Conservation (phyloP, 306 rosid genomes). For the Ammopiptanthus mongolicus region DNA sequence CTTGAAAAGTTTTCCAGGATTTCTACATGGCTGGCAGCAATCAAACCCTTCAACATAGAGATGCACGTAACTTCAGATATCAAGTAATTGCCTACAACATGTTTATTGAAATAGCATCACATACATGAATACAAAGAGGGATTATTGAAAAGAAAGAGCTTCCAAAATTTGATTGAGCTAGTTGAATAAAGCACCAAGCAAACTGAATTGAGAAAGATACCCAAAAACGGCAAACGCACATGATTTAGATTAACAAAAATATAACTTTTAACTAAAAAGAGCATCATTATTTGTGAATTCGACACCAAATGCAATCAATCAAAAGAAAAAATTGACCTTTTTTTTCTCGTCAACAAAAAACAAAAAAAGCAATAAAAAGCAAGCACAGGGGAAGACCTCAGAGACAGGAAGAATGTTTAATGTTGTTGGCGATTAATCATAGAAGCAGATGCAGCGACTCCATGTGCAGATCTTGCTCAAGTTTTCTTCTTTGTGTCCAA, state of each 20-base stretch:
- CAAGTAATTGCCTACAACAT: not conserved
- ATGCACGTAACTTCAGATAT: not conserved
- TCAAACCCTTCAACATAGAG: not conserved
- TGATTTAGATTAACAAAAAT: no score
- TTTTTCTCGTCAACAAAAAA: not conserved
- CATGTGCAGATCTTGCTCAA: slow-evolving; percentile 1
- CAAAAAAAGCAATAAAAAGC: not conserved
- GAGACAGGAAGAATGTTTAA: not conserved
- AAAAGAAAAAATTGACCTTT: not conserved
- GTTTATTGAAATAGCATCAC: not conserved
- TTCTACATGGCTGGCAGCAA: not conserved
- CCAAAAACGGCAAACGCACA: not conserved
- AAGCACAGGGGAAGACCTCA: not conserved
- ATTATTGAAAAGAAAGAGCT: not conserved
- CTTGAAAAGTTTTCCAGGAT: not conserved
- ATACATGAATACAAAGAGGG: not conserved
- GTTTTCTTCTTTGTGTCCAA: not conserved
- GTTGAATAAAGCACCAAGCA: not conserved
- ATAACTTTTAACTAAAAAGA: not conserved
- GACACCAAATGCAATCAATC: not conserved
- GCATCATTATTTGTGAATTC: not conserved
- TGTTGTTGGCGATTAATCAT: not conserved
- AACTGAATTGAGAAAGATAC: not conserved
- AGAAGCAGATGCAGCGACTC: not conserved
- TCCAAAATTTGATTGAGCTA: not conserved